Evolutionary conservation across 148 eudicot genomes (phyloP).

Genomic region (Talinum fruticosum): DNA sequence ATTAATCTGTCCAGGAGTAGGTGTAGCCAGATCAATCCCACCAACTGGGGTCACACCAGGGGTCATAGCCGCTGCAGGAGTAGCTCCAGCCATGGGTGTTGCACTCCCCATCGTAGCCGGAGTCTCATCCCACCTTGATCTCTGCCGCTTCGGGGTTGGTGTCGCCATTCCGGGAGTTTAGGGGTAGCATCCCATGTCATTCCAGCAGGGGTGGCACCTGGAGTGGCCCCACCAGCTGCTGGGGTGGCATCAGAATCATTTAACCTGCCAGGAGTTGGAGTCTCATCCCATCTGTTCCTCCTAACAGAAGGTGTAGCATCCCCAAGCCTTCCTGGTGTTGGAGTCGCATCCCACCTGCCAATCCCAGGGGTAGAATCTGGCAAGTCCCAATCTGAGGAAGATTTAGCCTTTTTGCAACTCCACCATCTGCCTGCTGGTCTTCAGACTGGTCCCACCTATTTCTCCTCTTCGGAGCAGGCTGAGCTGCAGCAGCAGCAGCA

Average conservation of each 20-base stretch:
- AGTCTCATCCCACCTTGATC: conserved; percentile 98
- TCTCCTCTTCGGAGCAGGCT: conserved; percentile 69
- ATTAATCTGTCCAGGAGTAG: conserved; percentile 72
- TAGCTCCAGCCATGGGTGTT: conserved; percentile 74
- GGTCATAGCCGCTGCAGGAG: conserved; percentile 78
- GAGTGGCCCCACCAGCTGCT: conserved; percentile 75
- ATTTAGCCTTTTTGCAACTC: conserved; percentile 58
- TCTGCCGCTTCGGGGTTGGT: conserved; percentile 87
- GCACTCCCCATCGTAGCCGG: conserved; percentile 96
- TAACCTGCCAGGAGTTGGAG: conserved; percentile 80
- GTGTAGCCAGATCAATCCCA: conserved; percentile 79
- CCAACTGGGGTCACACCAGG: conserved; percentile 93
- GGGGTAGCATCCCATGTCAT: conserved; percentile 99
- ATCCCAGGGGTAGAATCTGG: conserved; percentile 94
- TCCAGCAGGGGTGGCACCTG: conserved; percentile 90
- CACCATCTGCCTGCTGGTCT: conserved; percentile 47
- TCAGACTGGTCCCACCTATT: conserved; percentile 92
- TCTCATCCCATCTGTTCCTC: conserved; percentile 88
- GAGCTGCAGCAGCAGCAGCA: conserved; percentile 23
- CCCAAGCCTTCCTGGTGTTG: conserved; percentile 84
- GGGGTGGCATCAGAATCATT: conserved; percentile 94
- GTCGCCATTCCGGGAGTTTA: conserved; percentile 74
- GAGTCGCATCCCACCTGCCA: conserved; percentile 95
- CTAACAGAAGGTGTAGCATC: conserved; percentile 86
- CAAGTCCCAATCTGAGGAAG: conserved; percentile 87